Evolutionary conservation across 352 stramenopile genomes (phyloP), one percentile per base, ranked within the genome.

Genomic region (Blastocystis sp.): DNA sequence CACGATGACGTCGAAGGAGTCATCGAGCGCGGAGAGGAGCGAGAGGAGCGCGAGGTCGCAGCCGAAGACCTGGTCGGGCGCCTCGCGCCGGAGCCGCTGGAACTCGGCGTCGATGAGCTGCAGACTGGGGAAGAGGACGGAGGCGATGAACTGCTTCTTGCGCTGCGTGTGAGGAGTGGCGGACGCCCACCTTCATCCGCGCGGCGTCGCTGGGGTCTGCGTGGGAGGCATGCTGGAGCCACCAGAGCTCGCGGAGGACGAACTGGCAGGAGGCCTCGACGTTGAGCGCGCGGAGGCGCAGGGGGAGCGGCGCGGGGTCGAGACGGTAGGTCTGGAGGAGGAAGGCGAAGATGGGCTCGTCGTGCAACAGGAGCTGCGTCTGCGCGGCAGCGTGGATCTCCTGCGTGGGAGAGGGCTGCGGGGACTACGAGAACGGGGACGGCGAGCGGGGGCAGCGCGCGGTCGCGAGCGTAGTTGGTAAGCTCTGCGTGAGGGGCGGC

Each of bases 321-420:
- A 78, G 27, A 38, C 56, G 18, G 32, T 61, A 78, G 2, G 44
- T 59, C 21, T 78, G 36, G 21, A 78, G 24, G 14, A 78, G 65
- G 34, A 78, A 78, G 34, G 44, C 18, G n/a, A 61, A 78, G 16
- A 78, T 59, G 44, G 65, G 42, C 4, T 78, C 65, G 49, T 78
- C 65, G 49, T 78, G 34, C 27, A 61, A 18, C 3, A 78, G 24
- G n/a, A 78, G 32, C 9, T 57, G 65, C 4, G 65, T n/a, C 4
- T 56, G 4, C 16, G 11, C 65, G 4, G 14, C 40, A 29, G 56
- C 40, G 18, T 59, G 21, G 16, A 78, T 36, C 44, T 78, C 65
- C 27, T 67, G 38, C 2, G 6, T 42, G 32, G n/a, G 4, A 8
- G 4, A 38, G 14, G 7, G 32, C 3, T 4, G 11, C 7, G 24